Evolutionary conservation across 306 rosid genomes (phyloP).

Genomic region (Cicer chorassanicum): DNA sequence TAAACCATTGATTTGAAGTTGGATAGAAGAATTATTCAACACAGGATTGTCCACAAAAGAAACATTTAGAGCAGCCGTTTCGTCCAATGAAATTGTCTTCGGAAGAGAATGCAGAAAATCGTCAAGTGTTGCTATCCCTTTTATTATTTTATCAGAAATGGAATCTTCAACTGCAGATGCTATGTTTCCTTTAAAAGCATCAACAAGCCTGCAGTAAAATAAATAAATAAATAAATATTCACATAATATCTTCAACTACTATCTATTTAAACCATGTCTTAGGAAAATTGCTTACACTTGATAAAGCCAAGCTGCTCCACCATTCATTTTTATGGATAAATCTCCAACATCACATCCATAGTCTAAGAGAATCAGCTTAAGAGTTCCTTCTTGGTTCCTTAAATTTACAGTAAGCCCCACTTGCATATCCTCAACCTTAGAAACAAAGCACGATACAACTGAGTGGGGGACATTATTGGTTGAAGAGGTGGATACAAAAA

Average conservation of each 20-base stretch:
- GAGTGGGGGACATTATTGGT: slow-evolving; percentile 25
- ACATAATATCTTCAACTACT: not conserved
- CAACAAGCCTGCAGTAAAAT: slow-evolving; percentile 64
- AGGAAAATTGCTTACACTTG: slow-evolving; percentile 67
- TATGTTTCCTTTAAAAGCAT: slow-evolving; percentile 69
- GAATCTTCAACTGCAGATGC: slow-evolving; percentile 70
- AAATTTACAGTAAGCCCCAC: slow-evolving; percentile 67
- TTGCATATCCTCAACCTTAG: slow-evolving; percentile 77
- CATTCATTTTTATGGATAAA: slow-evolving; percentile 65
- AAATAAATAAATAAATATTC: not conserved
- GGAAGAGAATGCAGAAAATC: slow-evolving; percentile 70
- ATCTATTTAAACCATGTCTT: slow-evolving; percentile 10
- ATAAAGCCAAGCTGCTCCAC: slow-evolving; percentile 97
- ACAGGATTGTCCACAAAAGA: slow-evolving; percentile 70
- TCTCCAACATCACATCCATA: slow-evolving; percentile 68
- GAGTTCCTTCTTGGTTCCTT: slow-evolving; percentile 70
- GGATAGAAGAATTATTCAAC: slow-evolving; percentile 63
- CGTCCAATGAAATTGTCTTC: slow-evolving; percentile 55
- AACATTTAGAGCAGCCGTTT: slow-evolving; percentile 65
- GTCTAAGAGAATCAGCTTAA: slow-evolving; percentile 65
- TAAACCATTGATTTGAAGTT: slow-evolving; percentile 73
- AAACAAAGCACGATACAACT: slow-evolving; percentile 46
- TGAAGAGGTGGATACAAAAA: not conserved
- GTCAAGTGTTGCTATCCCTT: slow-evolving; percentile 66
- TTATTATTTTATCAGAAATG: slow-evolving; percentile 61